phyloP scores from a whole-genome alignment of 1,284 basidiomycete species.

The Pseudomicrostroma phylloplanum region DNA sequence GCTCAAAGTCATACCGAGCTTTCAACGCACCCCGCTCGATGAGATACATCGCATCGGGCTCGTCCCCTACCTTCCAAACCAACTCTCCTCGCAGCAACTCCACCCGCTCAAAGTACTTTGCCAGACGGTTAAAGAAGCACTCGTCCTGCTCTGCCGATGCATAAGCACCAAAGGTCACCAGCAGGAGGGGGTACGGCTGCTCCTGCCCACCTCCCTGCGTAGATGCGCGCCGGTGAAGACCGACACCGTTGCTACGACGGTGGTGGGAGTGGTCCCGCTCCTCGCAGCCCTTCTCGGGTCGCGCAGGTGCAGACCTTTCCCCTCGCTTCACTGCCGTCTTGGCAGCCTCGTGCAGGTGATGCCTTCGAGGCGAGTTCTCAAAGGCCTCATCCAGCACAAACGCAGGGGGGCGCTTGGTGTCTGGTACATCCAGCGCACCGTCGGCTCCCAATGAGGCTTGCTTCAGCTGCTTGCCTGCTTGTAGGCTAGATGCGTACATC shows the following conservation, averaged over 20 bases:
- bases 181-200: slow-evolving; percentile 32
- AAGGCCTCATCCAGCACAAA: slow-evolving; percentile 58
- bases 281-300: neutral
- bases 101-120: slow-evolving; percentile 66
- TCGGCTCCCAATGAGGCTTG: slow-evolving; percentile 51
- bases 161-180: slow-evolving; percentile 39
- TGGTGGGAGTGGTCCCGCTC: neutral
- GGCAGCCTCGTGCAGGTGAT: slow-evolving; percentile 72
- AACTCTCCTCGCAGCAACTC: slow-evolving; percentile 60
- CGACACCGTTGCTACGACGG: neutral
- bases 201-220: slow-evolving; percentile 10
- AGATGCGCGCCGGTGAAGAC: neutral
- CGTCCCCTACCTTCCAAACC: slow-evolving; percentile 71
- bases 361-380: slow-evolving; percentile 66
- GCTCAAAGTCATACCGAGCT: slow-evolving; percentile 44
- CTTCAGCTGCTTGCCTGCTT: slow-evolving; percentile 46
- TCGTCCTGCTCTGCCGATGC: slow-evolving; percentile 50
- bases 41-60: slow-evolving; percentile 61
- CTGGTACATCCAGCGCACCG: slow-evolving; percentile 53
- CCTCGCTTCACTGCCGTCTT: slow-evolving; percentile 29
- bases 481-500: slow-evolving; percentile 49
- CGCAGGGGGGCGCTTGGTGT: slow-evolving; percentile 35
- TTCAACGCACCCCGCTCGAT: slow-evolving; percentile 48
- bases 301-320: slow-evolving; percentile 16
- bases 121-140: slow-evolving; percentile 56